Percentiles rank a stretch among this genome's conserved stretches.
Conservation (phyloP, 345 rosid genomes). For the Microcos paniculata region DNA sequence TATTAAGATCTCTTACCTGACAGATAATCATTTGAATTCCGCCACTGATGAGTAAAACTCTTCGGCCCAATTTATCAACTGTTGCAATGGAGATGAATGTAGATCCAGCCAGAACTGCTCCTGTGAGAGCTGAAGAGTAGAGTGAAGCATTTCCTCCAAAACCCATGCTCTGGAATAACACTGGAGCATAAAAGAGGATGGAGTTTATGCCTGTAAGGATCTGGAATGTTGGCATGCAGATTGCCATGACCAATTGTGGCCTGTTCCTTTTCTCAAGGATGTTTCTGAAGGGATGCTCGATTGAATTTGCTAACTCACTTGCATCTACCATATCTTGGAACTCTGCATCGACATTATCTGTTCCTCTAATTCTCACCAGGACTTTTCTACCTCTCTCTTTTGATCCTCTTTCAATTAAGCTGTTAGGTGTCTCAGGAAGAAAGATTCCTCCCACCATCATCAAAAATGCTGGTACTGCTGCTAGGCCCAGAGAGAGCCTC, state of each 20-base stretch:
- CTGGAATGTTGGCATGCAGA: slow-evolving; percentile 80
- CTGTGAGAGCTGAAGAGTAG: slow-evolving; percentile 89
- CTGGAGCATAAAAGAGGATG: slow-evolving; percentile 92
- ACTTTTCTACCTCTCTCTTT: slow-evolving; percentile 59
- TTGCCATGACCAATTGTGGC: slow-evolving; percentile 79
- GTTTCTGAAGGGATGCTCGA: slow-evolving; percentile 85
- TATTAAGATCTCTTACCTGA: slow-evolving; percentile 46
- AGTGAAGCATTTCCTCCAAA: slow-evolving; percentile 77
- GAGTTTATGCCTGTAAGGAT: slow-evolving; percentile 94
- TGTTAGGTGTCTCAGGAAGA: slow-evolving; percentile 90
- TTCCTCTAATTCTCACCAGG: slow-evolving; percentile 76
- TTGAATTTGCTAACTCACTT: slow-evolving; percentile 76
- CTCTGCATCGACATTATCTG: slow-evolving; percentile 67
- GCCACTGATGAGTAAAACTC: slow-evolving; percentile 74
- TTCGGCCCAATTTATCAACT: slow-evolving; percentile 74
- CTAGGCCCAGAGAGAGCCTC: slow-evolving; percentile 94
- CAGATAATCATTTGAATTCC: slow-evolving; percentile 83
- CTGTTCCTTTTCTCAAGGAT: slow-evolving; percentile 68
- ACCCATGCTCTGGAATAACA: slow-evolving; percentile 89
- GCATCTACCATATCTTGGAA: slow-evolving; percentile 87
- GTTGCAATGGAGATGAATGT: slow-evolving; percentile 75
- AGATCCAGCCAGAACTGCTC: slow-evolving; percentile 84
- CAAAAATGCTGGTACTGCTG: slow-evolving; percentile 73
- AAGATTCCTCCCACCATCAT: slow-evolving; percentile 79
- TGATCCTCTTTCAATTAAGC: slow-evolving; percentile 69